Conservation (phyloP, 2,329 filamentous ascomycete genomes). For the Fusarium zealandicum region DNA sequence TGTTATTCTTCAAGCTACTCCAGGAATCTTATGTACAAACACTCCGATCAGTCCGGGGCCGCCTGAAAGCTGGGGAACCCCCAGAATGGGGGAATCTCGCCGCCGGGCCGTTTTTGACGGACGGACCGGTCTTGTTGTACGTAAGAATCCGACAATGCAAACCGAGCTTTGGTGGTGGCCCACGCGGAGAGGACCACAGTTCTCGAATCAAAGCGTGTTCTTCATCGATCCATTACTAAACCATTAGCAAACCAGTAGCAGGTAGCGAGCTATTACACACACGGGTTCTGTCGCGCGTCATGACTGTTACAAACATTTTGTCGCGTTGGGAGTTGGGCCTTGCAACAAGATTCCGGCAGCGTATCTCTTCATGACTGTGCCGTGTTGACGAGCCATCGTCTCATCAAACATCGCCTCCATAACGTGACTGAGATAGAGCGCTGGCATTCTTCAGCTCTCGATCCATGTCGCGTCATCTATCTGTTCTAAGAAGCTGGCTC, state of each 20-base stretch:
- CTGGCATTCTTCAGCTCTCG: too few relatives aligned
- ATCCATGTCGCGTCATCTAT: too few relatives aligned
- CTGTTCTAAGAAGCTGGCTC: too few relatives aligned
- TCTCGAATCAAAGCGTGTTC: neutral
- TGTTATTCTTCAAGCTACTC: neutral
- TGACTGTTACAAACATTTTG: too few relatives aligned
- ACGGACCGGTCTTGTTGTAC: conserved; percentile 17
- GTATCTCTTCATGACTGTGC: too few relatives aligned
- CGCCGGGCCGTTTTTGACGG: conserved; percentile 2
- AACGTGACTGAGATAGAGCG: too few relatives aligned
- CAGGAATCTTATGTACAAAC: neutral
- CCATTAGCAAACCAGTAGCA: neutral
- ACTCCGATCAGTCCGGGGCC: neutral
- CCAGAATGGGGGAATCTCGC: conserved; percentile 4
- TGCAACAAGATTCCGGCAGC: too few relatives aligned
- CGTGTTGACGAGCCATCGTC: too few relatives aligned
- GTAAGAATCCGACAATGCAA: conserved; percentile 22
- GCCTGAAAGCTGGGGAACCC: conserved; percentile 1
- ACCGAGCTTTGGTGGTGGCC: neutral
- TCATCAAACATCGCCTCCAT: too few relatives aligned
- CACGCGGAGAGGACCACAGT: neutral
- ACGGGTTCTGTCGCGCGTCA: too few relatives aligned
- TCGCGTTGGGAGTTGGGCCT: too few relatives aligned
- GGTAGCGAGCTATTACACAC: too few relatives aligned
- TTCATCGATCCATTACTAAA: neutral